Evolutionary conservation across 2,329 filamentous ascomycete genomes (phyloP).

Genomic region (Metarhizium humberi): DNA sequence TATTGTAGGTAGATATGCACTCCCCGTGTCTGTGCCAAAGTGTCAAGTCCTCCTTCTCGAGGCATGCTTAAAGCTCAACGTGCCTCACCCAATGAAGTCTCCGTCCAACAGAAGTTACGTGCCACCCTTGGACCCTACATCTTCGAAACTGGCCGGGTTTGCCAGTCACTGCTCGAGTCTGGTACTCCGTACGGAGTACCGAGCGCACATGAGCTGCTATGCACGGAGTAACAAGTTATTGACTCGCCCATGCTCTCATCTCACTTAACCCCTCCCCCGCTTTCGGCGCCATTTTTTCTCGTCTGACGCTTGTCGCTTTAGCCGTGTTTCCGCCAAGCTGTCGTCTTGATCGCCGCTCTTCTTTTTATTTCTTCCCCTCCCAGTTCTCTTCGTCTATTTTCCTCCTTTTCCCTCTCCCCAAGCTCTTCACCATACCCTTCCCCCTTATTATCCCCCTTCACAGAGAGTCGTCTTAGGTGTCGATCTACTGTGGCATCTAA

Average conservation of each 20-base stretch:
- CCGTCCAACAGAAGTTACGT: too few species aligned
- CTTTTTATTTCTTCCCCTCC: slow-evolving; percentile 11
- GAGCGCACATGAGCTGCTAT: too few species aligned
- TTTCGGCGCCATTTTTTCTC: slow-evolving; percentile 22
- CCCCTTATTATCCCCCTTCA: not conserved
- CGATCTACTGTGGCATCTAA: slow-evolving; percentile 9
- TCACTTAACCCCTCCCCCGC: slow-evolving; percentile 17
- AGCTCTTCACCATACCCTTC: slow-evolving; percentile 1
- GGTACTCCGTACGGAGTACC: too few species aligned
- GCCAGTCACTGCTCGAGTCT: too few species aligned
- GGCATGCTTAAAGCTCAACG: too few species aligned
- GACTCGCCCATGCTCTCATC: too few species aligned
- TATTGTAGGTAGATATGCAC: too few species aligned
- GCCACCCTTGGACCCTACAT: too few species aligned
- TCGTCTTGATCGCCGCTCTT: slow-evolving; percentile 5
- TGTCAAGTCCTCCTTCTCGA: not conserved
- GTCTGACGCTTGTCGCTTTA: slow-evolving; percentile 9
- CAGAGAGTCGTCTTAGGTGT: slow-evolving; percentile 4
- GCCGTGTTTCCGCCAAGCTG: not conserved
- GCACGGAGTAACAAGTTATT: too few species aligned
- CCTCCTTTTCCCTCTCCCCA: slow-evolving; percentile 8
- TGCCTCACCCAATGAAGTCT: too few species aligned
- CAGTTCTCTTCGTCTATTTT: slow-evolving; percentile 10
- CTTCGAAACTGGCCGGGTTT: too few species aligned
- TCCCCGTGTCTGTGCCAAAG: not conserved